These are phyloP conservation scores for Tetrapisispora pingtungensis DNA, from an alignment of 805 yeast genomes.

Conservation along the genomic window DNA sequence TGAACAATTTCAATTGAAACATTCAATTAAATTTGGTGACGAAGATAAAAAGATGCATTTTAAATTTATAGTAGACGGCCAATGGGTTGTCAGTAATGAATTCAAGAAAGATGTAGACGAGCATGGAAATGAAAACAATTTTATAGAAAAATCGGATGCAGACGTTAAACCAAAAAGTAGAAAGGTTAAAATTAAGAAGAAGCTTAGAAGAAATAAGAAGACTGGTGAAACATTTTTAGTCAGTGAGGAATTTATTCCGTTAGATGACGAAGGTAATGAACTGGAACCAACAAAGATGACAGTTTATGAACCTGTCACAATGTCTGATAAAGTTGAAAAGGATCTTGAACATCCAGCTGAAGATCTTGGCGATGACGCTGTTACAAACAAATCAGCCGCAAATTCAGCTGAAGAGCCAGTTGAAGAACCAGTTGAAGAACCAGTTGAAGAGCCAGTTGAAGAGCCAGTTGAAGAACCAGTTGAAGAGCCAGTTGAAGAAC, in stretches of 20 bases:
- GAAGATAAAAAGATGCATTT: conserved; percentile 32
- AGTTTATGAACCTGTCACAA: conserved; percentile 6
- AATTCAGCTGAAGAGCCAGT: conserved; percentile 45
- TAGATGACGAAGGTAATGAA: conserved; percentile 8
- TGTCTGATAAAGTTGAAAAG: conserved; percentile 11
- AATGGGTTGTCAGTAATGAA: conserved; percentile 40
- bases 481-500: background rate
- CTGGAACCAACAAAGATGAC: background rate
- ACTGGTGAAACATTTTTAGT: conserved; percentile 33
- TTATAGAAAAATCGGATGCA: conserved; percentile 13
- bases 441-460: background rate
- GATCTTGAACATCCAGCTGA: conserved; percentile 6
- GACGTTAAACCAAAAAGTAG: conserved; percentile 4
- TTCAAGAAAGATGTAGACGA: conserved; percentile 36
- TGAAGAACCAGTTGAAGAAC: conserved; percentile 44
- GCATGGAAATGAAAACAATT: conserved; percentile 33
- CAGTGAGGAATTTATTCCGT: conserved; percentile 10
- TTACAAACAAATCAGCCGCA: conserved; percentile 26
- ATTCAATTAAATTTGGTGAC: conserved; percentile 26
- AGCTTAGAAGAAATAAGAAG: conserved; percentile 31
- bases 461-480: background rate
- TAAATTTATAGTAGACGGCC: conserved; percentile 60
- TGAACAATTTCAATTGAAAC: conserved; percentile 38
- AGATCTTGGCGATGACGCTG: background rate
- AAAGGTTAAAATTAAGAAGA: conserved; percentile 31